Base-by-base conservation (phyloP, 73 alveolate genomes). In the Breviolum minutum region DNA sequence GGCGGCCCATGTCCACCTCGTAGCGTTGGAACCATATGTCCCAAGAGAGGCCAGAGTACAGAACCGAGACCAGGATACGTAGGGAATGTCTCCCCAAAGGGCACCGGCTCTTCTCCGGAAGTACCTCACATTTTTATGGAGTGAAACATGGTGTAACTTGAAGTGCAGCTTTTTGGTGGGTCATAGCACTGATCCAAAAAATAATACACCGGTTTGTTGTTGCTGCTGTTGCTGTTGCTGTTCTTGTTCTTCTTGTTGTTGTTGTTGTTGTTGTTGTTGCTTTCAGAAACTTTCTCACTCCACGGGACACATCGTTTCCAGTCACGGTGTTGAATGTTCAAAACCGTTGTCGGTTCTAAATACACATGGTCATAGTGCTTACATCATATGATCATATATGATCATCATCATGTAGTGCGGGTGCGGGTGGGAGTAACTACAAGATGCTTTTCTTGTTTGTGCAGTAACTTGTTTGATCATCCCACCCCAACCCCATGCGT, bases 31-130 rank as follows among this genome's bases (percentile, higher is more conserved):
- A 92, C 98, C 98, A 92, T 0, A 81, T 81, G 24, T 92, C 90
- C 98, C 98, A 92, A 64, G 89, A 29, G 66, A 92, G 61, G 40
- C 98, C 98, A 9, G 98, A 92, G 90, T 92, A 92, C 40, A 92
- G 48, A 14, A 92, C 98, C 63, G 98, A 92, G 20, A 92, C 98
- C 89, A 92, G 54, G 91, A 92, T 84, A 10, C 91, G 64, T 66
- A 92, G 29, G 66, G 64, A 61, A 20, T 62, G 63, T 19, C 98
- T 7, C n/a, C 98, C 98, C 90, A 92, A 27, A 8, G 98, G 81
- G 66, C 98, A 92, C 16, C 90, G 26, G 91, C 98, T 92, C 66
- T 73, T 48, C 84, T 92, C 98, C 14, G 98, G 98, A 16, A 92
- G 90, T n/a, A 92, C 98, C 97, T 91, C 63, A 22, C 26, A 24